Conservation (phyloP, 2,329 filamentous ascomycete genomes). For the Chalara sp. region DNA sequence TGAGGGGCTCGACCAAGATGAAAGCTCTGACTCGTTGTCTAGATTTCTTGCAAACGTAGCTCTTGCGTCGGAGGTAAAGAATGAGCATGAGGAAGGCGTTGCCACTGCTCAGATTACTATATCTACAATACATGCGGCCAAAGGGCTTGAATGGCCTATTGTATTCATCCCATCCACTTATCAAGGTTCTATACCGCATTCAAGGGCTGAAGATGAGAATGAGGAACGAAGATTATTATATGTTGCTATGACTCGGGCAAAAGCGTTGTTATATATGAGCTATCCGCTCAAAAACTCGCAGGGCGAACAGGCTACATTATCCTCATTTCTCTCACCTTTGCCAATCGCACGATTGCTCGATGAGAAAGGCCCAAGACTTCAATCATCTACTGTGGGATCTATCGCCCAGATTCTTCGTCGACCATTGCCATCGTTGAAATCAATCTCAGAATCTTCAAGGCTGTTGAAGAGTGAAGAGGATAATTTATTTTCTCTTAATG, state of each 20-base stretch:
- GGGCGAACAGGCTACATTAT: constrained; percentile 57
- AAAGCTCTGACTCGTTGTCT: constrained; percentile 58
- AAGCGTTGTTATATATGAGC: constrained; percentile 80
- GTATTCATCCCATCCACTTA: constrained; percentile 91
- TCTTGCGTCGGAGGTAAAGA: constrained; percentile 72
- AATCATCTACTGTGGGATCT: constrained; percentile 52
- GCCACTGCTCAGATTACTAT: constrained; percentile 69
- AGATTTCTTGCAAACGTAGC: constrained; percentile 86
- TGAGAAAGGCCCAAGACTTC: constrained; percentile 63
- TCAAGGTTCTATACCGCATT: constrained; percentile 85
- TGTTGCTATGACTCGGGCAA: constrained; percentile 92
- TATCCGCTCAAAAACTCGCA: constrained; percentile 64
- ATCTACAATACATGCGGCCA: constrained; percentile 93
- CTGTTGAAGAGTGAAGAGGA: constrained; percentile 56
- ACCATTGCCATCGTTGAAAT: constrained; percentile 45
- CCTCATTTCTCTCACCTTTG: constrained; percentile 60
- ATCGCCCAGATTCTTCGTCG: constrained; percentile 68
- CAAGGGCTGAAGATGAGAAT: constrained; percentile 73
- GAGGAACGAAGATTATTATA: constrained; percentile 88
- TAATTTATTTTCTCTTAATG: constrained; percentile 60
- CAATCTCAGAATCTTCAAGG: constrained; percentile 35
- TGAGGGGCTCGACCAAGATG: constrained; percentile 62
- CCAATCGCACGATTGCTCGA: constrained; percentile 46
- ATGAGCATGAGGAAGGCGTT: constrained; percentile 49
- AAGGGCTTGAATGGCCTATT: constrained; percentile 92